phyloP scores from a whole-genome alignment of 1,284 basidiomycete genomes.

The Acaromyces ingoldii region DNA sequence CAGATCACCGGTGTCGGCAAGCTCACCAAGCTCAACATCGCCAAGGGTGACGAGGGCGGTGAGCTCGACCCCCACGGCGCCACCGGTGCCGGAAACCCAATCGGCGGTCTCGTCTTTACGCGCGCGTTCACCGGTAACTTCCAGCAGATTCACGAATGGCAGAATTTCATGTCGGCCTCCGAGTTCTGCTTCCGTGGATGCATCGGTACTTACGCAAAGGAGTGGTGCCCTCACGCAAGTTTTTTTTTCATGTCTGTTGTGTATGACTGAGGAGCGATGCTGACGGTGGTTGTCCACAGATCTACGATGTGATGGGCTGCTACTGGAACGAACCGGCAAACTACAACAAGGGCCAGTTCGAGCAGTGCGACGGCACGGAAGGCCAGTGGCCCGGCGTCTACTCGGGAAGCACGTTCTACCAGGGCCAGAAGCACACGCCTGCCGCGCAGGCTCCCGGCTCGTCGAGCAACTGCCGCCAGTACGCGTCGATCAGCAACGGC shows the following conservation, averaged over 20 bases:
- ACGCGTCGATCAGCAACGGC: conserved; percentile 22
- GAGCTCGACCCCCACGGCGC: conserved; percentile 51
- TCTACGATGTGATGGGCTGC: conserved; percentile 42
- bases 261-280: too few relatives aligned
- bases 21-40: conserved; percentile 51
- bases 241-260: too few relatives aligned
- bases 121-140: conserved; percentile 45
- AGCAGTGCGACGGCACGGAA: conserved; percentile 25
- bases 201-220: conserved; percentile 28
- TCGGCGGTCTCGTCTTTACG: conserved; percentile 44
- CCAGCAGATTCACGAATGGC: conserved; percentile 47
- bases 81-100: conserved; percentile 34
- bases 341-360: conserved; percentile 25
- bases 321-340: conserved; percentile 45
- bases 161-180: conserved; percentile 43
- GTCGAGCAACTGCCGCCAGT: conserved; percentile 17
- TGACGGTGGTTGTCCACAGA: too few relatives aligned
- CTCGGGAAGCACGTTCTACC: conserved; percentile 17
- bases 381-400: conserved; percentile 45
- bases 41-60: conserved; percentile 46
- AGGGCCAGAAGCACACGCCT: conserved; percentile 24
- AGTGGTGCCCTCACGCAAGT: too few relatives aligned
- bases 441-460: conserved; percentile 14
- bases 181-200: conserved; percentile 50
- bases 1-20: conserved; percentile 39